Evolutionary conservation across 202 grass and related monocot genomes (phyloP).

Genomic region (Eragrostis tef): DNA sequence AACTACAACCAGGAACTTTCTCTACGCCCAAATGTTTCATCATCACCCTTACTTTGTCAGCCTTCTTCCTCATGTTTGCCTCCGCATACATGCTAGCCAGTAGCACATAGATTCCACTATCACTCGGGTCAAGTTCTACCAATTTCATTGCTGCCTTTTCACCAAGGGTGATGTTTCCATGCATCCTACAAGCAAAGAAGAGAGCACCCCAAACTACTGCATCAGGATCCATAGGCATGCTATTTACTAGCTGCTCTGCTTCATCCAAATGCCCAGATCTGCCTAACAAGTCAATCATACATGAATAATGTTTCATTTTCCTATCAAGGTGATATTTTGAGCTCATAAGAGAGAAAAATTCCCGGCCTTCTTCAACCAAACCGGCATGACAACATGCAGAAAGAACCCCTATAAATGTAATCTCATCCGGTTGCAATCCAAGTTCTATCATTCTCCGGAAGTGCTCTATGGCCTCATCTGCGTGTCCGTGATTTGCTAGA

Average conservation of each 20-base stretch:
- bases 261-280: constrained; percentile 67
- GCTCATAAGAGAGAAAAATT: constrained; percentile 58
- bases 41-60: constrained; percentile 67
- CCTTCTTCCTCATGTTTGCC: constrained; percentile 65
- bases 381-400: constrained; percentile 76
- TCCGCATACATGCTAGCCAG: constrained; percentile 82
- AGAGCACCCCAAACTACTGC: constrained; percentile 73
- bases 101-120: constrained; percentile 75
- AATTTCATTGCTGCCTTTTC: constrained; percentile 76
- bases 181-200: constrained; percentile 73
- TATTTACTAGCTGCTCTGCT: constrained; percentile 64
- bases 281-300: constrained; percentile 76
- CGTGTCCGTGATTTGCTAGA: constrained; percentile 71
- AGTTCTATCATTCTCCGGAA: constrained; percentile 63
- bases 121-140: constrained; percentile 59
- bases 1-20: constrained; percentile 71
- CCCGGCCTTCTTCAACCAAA: constrained; percentile 57
- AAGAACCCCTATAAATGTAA: constrained; percentile 69
- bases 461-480: constrained; percentile 52
- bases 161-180: constrained; percentile 72
- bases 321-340: constrained; percentile 65
- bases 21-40: constrained; percentile 68
- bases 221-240: constrained; percentile 68
- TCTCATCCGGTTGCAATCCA: constrained; percentile 61
- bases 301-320: constrained; percentile 74